These are phyloP conservation scores for Fusarium sublunatum DNA, from an alignment of 2,329 filamentous ascomycete genomes.

Conservation along the genomic window DNA sequence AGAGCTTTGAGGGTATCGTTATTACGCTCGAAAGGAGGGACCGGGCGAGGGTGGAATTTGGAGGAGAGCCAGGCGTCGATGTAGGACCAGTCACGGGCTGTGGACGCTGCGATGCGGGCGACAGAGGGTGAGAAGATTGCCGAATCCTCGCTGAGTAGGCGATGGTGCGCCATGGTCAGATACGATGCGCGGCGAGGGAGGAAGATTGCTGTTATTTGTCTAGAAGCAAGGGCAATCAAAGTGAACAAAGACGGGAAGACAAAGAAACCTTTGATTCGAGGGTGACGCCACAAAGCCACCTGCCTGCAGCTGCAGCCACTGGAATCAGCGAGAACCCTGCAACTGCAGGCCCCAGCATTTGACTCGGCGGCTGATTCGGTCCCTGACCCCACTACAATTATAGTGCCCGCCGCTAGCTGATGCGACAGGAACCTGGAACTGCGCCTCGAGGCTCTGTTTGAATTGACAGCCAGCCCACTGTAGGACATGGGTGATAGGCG, in stretches of 20 bases:
- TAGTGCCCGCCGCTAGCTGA: conserved; percentile 42
- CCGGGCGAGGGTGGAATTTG: conserved; percentile 71
- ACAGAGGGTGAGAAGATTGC: conserved; percentile 76
- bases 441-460: background rate
- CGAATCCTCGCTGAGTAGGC: conserved; percentile 45
- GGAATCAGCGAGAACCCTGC: background rate
- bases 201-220: background rate
- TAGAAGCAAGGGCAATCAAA: background rate
- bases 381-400: conserved; percentile 18
- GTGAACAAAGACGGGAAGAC: conserved; percentile 14
- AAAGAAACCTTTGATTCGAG: background rate
- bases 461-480: too few relatives aligned
- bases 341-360: background rate
- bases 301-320: conserved; percentile 6
- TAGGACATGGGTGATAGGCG: conserved; percentile 11
- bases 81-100: conserved; percentile 91
- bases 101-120: conserved; percentile 79
- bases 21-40: conserved; percentile 87
- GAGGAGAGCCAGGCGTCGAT: conserved; percentile 84
- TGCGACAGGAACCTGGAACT: conserved; percentile 7
- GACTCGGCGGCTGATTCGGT: conserved; percentile 10
- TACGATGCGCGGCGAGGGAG: background rate
- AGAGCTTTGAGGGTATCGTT: conserved; percentile 82
- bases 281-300: conserved; percentile 28
- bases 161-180: conserved; percentile 41